A percentile compares a stretch with the other conserved stretches of the same genome.
These are phyloP conservation scores for Macrocybe gigantea DNA, from an alignment of 768 basidiomycete species.

Conservation along the genomic window DNA sequence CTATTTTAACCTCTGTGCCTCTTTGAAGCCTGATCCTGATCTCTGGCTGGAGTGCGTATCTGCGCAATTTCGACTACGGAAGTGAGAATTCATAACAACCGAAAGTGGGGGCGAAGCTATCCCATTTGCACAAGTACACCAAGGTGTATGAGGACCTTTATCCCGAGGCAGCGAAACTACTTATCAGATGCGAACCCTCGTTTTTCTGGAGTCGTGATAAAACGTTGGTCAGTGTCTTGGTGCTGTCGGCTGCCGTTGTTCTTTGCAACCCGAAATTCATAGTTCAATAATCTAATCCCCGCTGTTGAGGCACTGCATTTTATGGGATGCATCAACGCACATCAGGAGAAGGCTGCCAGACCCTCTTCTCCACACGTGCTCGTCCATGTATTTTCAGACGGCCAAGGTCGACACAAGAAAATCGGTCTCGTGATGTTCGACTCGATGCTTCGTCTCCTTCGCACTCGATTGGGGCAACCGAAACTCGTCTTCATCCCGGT, in stretches of 20 bases:
- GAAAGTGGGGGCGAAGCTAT: constrained; percentile 38
- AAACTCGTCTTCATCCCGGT: too few relatives aligned
- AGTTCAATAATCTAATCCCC: constrained; percentile 27
- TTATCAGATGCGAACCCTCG: constrained; percentile 29
- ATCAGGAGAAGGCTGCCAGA: neutral
- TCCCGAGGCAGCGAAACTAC: constrained; percentile 34
- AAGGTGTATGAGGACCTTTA: constrained; percentile 33
- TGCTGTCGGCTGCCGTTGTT: neutral
- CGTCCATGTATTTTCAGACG: constrained; percentile 43
- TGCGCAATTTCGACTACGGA: neutral
- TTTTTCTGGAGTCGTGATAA: constrained; percentile 28
- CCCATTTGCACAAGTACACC: constrained; percentile 42
- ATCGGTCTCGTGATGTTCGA: too few relatives aligned
- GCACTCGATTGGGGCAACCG: too few relatives aligned
- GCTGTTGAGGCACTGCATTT: constrained; percentile 30
- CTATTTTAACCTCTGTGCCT: too few relatives aligned
- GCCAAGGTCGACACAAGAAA: too few relatives aligned
- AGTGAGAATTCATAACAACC: constrained; percentile 6
- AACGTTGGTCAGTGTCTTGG: constrained; percentile 21
- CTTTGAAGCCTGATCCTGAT: constrained; percentile 30
- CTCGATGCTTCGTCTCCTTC: neutral
- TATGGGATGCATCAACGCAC: constrained; percentile 25
- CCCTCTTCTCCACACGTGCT: constrained; percentile 26
- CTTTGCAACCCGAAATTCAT: neutral
- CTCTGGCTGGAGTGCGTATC: constrained; percentile 42